phyloP scores from a whole-genome alignment of 2,329 filamentous ascomycete species.

The Penicillium janthinellum region DNA sequence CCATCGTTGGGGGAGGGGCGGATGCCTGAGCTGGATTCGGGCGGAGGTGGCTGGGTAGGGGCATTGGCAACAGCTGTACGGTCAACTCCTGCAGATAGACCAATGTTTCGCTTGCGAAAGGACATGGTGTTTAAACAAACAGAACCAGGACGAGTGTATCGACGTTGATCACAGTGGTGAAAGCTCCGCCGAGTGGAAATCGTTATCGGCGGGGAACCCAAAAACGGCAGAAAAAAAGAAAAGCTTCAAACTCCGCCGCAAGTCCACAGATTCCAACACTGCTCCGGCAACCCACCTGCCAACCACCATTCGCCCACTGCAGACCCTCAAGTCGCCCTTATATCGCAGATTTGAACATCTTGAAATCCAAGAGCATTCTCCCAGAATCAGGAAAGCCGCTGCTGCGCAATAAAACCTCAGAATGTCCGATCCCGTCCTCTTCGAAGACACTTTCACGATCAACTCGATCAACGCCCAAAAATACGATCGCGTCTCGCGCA shows the following conservation, averaged over 20 bases:
- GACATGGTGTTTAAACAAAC: slow-evolving; percentile 53
- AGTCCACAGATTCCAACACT: slow-evolving; percentile 20
- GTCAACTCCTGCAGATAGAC: slow-evolving; percentile 49
- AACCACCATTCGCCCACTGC: slow-evolving; percentile 7
- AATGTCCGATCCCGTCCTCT: slow-evolving; percentile 85
- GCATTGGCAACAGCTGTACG: slow-evolving; percentile 36
- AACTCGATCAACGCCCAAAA: slow-evolving; percentile 78
- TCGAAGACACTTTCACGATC: slow-evolving; percentile 88
- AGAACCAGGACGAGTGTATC: not conserved
- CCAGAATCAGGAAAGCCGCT: not conserved
- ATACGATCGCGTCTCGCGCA: slow-evolving; percentile 92
- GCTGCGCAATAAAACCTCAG: slow-evolving; percentile 43
- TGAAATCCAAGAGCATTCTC: not conserved
- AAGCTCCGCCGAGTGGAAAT: slow-evolving; percentile 14
- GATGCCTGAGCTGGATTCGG: slow-evolving; percentile 54
- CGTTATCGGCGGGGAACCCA: slow-evolving; percentile 29
- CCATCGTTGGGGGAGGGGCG: slow-evolving; percentile 89
- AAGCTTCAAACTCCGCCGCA: slow-evolving; percentile 30
- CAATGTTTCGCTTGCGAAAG: slow-evolving; percentile 68
- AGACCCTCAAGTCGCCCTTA: not conserved
- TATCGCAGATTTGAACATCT: not conserved
- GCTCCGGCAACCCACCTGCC: slow-evolving; percentile 13
- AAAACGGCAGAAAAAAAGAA: slow-evolving; percentile 32
- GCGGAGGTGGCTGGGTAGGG: slow-evolving; percentile 31
- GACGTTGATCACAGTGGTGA: not conserved